phyloP scores from a whole-genome alignment of 2,329 filamentous ascomycete genomes.

The Lecanicillium sp. region DNA sequence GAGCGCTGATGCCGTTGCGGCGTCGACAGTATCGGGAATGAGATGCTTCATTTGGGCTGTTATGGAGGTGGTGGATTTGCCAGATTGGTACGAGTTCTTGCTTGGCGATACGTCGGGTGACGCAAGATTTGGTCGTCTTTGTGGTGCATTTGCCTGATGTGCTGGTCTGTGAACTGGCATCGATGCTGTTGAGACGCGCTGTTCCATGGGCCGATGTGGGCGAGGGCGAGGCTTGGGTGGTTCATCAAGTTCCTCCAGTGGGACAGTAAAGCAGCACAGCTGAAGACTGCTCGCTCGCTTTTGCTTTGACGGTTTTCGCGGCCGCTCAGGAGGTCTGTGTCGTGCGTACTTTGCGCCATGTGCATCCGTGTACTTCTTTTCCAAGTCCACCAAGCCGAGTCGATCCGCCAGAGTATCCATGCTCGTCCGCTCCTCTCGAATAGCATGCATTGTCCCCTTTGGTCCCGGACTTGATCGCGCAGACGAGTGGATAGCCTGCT shows the following conservation, averaged over 20 bases:
- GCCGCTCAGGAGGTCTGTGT: slow-evolving; percentile 6
- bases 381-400: slow-evolving; percentile 64
- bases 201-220: slow-evolving; percentile 37
- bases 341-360: not conserved
- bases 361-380: slow-evolving; percentile 28
- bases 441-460: slow-evolving; percentile 35
- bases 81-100: slow-evolving; percentile 20
- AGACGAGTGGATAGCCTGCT: slow-evolving; percentile 60
- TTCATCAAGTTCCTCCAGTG: slow-evolving; percentile 34
- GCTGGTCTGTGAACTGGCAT: slow-evolving; percentile 13
- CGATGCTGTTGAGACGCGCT: slow-evolving; percentile 13
- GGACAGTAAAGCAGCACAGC: slow-evolving; percentile 45
- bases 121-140: too few relatives aligned
- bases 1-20: slow-evolving; percentile 60
- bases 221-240: slow-evolving; percentile 30
- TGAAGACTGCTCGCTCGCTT: slow-evolving; percentile 24
- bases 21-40: slow-evolving; percentile 60
- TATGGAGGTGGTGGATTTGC: slow-evolving; percentile 22
- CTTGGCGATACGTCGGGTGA: slow-evolving; percentile 13
- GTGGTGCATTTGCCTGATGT: not conserved
- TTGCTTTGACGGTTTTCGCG: slow-evolving; percentile 12
- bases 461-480: slow-evolving; percentile 37
- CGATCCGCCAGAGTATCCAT: slow-evolving; percentile 80
- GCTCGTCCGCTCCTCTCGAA: slow-evolving; percentile 61
- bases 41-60: slow-evolving; percentile 32